phyloP scores from a whole-genome alignment of 2,329 filamentous ascomycete genomes.

The Byssothecium circinans region DNA sequence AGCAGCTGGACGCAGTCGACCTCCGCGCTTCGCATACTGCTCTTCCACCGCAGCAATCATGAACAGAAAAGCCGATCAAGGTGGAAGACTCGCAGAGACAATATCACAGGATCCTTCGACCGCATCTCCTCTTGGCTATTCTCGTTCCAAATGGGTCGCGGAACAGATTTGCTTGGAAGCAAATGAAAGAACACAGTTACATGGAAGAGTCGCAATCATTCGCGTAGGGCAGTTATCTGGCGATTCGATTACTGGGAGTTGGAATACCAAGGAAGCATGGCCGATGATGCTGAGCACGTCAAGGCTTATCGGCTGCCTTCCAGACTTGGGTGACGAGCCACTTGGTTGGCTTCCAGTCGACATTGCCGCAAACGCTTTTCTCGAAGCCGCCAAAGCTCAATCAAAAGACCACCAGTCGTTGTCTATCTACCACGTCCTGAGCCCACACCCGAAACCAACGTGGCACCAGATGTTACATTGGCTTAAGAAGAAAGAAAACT shows the following conservation, averaged over 20 bases:
- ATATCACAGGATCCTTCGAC: constrained; percentile 46
- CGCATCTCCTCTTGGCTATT: constrained; percentile 57
- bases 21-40: constrained; percentile 53
- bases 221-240: constrained; percentile 49
- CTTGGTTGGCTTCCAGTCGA: constrained; percentile 41
- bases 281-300: constrained; percentile 41
- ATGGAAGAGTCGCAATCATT: constrained; percentile 32
- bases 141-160: constrained; percentile 59
- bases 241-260: constrained; percentile 26
- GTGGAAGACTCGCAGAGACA: constrained; percentile 44
- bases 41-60: constrained; percentile 55
- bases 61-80: constrained; percentile 17
- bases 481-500: constrained; percentile 42
- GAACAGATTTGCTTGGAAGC: constrained; percentile 56
- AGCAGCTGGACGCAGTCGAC: constrained; percentile 26
- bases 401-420: constrained; percentile 5
- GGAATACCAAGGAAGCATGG: constrained; percentile 40
- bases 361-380: constrained; percentile 52
- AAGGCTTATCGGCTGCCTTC: constrained; percentile 30
- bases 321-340: constrained; percentile 29
- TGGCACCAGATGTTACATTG: constrained; percentile 54
- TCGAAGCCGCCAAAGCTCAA: constrained; percentile 35
- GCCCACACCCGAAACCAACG: constrained; percentile 46
- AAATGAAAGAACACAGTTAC: constrained; percentile 29
- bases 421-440: constrained; percentile 54